Conservation (phyloP, 2,329 filamentous ascomycete species). For the Penicillium frequentans region DNA sequence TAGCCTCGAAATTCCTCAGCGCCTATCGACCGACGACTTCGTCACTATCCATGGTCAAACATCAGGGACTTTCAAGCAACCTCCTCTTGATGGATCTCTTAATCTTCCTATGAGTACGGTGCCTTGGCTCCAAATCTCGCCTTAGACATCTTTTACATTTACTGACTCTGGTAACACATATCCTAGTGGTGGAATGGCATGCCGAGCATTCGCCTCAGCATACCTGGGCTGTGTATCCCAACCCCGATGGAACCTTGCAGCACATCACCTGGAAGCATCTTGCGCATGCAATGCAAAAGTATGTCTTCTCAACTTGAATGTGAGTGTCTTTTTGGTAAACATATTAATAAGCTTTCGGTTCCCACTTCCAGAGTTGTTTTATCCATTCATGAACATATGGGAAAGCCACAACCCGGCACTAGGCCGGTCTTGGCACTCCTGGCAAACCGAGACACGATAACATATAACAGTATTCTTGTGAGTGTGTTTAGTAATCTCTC, state of each 20-base stretch:
- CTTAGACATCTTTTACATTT: not conserved
- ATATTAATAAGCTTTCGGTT: not conserved
- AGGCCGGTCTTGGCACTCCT: not conserved
- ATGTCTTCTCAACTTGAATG: not conserved
- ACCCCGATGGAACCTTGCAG: not conserved
- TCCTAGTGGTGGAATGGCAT: not conserved
- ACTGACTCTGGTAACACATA: not conserved
- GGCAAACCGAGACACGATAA: not conserved
- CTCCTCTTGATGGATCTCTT: not conserved
- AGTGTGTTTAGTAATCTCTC: not conserved
- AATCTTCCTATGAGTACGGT: not conserved
- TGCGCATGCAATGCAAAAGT: not conserved
- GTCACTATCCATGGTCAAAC: not conserved
- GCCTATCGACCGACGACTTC: not conserved
- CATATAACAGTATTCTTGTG: not conserved
- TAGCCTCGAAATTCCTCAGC: not conserved
- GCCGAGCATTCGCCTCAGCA: not conserved
- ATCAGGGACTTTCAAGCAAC: not conserved
- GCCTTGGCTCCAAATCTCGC: not conserved
- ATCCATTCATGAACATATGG: not conserved
- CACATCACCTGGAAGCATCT: not conserved
- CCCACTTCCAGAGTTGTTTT: not conserved
- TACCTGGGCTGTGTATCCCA: not conserved
- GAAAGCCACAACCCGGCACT: not conserved
- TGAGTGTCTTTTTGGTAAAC: not conserved